Conservation (phyloP, 2,329 filamentous ascomycete genomes). For the Trichoderma polysporum region DNA sequence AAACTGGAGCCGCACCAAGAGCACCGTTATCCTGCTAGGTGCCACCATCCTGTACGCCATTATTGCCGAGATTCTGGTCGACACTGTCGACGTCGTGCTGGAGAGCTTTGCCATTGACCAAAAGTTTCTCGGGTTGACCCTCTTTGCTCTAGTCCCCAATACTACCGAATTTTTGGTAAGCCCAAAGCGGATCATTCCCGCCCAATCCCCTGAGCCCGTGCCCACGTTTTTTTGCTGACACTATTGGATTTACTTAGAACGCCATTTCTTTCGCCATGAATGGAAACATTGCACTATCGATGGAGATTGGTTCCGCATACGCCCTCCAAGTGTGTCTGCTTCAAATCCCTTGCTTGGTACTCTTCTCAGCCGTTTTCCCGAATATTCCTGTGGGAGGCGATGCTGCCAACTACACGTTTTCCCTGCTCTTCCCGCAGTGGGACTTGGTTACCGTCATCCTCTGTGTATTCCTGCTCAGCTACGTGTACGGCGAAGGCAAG, state of each 20-base stretch:
- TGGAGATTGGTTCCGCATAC: slow-evolving; percentile 98
- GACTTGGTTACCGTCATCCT: slow-evolving; percentile 97
- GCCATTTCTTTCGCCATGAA: slow-evolving; percentile 99
- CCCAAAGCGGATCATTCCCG: slow-evolving; percentile 23
- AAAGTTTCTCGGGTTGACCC: slow-evolving; percentile 93
- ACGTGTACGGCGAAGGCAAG: slow-evolving; percentile 98
- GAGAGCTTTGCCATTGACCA: slow-evolving; percentile 89
- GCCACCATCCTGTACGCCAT: slow-evolving; percentile 94
- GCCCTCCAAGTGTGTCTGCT: slow-evolving; percentile 93
- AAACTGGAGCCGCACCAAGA: slow-evolving; percentile 94
- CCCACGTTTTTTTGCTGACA: background rate
- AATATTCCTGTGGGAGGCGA: slow-evolving; percentile 39
- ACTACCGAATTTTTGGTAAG: slow-evolving; percentile 94
- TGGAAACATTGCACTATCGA: slow-evolving; percentile 95
- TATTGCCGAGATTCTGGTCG: slow-evolving; percentile 94
- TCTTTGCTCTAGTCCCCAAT: slow-evolving; percentile 96
- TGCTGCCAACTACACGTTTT: slow-evolving; percentile 65
- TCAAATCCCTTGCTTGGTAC: slow-evolving; percentile 87
- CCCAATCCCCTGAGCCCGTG: background rate
- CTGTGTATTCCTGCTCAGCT: slow-evolving; percentile 92
- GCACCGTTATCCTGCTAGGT: slow-evolving; percentile 80
- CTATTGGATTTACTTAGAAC: slow-evolving; percentile 56
- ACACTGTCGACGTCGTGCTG: slow-evolving; percentile 95
- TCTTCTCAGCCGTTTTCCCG: slow-evolving; percentile 80
- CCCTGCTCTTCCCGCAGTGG: slow-evolving; percentile 96